Conservation (phyloP, 306 rosid species). For the Hippophae tibetana region DNA sequence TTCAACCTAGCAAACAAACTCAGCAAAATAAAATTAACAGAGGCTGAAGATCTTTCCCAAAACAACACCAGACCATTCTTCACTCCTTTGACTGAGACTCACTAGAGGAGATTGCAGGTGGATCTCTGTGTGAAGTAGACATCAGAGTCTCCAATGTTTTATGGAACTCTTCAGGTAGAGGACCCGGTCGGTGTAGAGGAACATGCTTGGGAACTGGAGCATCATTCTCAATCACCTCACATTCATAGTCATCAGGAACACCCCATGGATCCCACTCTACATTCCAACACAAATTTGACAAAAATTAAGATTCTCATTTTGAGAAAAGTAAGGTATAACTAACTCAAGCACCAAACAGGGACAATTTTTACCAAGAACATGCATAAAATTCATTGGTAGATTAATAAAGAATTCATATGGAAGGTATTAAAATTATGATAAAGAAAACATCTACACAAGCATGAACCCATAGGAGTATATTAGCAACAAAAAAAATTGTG, state of each 20-base stretch:
- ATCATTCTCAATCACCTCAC: slow-evolving; percentile 77
- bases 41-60: slow-evolving; percentile 22
- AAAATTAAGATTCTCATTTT: background rate
- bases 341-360: slow-evolving; percentile 4
- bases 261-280: slow-evolving; percentile 98
- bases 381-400: too few relatives aligned
- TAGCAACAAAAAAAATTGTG: too few relatives aligned
- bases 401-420: too few relatives aligned
- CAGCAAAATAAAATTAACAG: slow-evolving; percentile 12
- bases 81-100: slow-evolving; percentile 45
- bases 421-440: too few relatives aligned
- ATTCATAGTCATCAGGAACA: slow-evolving; percentile 67
- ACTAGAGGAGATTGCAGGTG: slow-evolving; percentile 24
- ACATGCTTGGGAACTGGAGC: slow-evolving; percentile 87
- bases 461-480: too few relatives aligned
- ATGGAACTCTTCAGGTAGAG: slow-evolving; percentile 66
- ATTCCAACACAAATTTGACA: slow-evolving; percentile 13
- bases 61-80: slow-evolving; percentile 9
- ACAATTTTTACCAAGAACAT: too few relatives aligned
- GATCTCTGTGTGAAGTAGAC: slow-evolving; percentile 25
- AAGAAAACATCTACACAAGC: too few relatives aligned
- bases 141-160: slow-evolving; percentile 40
- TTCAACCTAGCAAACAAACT: slow-evolving; percentile 22
- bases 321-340: background rate
- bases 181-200: slow-evolving; percentile 75